Percentiles rank a stretch among this genome's conserved stretches.
Evolutionary conservation across 805 yeast species (phyloP).

Genomic region (Spathaspora passalidarum): DNA sequence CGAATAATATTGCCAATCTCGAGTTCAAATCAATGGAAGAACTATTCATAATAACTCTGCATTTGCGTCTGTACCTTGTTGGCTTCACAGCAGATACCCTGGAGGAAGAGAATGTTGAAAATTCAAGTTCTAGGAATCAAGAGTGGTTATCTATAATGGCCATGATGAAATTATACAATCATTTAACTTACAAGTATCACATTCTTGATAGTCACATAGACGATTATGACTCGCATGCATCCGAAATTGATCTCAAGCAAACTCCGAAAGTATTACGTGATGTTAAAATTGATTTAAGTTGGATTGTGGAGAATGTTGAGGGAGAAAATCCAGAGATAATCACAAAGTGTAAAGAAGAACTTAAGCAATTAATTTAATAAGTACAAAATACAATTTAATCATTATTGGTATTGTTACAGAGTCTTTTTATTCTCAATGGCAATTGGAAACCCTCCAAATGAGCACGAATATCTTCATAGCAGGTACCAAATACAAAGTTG

Average conservation of each 20-base stretch:
- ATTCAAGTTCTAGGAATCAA: neutral
- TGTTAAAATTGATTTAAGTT: neutral
- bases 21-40: slow-evolving; percentile 7
- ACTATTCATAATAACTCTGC: slow-evolving; percentile 1
- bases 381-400: neutral
- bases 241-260: neutral
- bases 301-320: neutral
- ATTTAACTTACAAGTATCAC: neutral
- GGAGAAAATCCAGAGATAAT: neutral
- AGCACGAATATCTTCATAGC: neutral
- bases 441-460: slow-evolving; percentile 1
- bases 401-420: neutral
- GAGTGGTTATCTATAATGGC: neutral
- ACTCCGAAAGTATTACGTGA: slow-evolving; percentile 1
- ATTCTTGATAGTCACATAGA: slow-evolving; percentile 6
- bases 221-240: slow-evolving; percentile 1
- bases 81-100: neutral
- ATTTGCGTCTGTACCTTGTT: neutral
- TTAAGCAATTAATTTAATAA: neutral
- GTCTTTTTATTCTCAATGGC: neutral
- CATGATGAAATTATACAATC: slow-evolving; percentile 1
- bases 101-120: neutral
- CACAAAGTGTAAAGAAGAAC: neutral
- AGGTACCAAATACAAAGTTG: neutral
- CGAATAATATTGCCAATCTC: neutral